phyloP scores from a whole-genome alignment of 192 early-diverging fungal species.

The Entomortierella chlamydospora region DNA sequence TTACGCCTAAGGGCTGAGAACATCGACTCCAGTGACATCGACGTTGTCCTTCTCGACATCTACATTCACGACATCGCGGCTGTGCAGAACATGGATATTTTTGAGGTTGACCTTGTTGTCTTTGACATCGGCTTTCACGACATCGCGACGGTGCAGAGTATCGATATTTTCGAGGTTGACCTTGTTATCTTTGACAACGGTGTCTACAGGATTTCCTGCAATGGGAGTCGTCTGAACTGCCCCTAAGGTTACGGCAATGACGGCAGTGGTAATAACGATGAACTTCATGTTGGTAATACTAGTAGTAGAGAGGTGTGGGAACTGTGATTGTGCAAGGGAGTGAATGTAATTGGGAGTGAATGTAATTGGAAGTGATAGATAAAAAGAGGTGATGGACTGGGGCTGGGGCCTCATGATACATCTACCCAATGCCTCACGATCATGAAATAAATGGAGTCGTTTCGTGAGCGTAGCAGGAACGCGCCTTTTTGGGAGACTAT shows the following conservation, averaged over 20 bases:
- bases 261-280: constrained; percentile 13
- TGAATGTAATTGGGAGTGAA: too few relatives aligned
- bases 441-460: too few relatives aligned
- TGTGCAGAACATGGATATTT: too few relatives aligned
- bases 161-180: neutral
- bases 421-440: too few relatives aligned
- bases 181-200: neutral
- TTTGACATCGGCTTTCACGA: neutral
- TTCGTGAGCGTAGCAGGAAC: too few relatives aligned
- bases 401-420: too few relatives aligned
- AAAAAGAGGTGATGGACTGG: too few relatives aligned
- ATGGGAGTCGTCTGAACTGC: constrained; percentile 15
- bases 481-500: too few relatives aligned
- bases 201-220: neutral
- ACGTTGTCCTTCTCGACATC: neutral
- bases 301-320: too few relatives aligned
- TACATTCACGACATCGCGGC: neutral
- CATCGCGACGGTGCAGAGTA: too few relatives aligned
- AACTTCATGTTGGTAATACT: constrained; percentile 33
- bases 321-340: neutral
- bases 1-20: too few relatives aligned
- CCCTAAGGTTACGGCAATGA: constrained; percentile 6
- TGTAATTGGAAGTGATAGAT: neutral
- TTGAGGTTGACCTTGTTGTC: neutral
- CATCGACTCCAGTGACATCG: too few relatives aligned